A percentile compares a stretch with the other conserved stretches of the same genome.
phyloP scores from a whole-genome alignment of 306 rosid species.

The Parietaria judaica region DNA sequence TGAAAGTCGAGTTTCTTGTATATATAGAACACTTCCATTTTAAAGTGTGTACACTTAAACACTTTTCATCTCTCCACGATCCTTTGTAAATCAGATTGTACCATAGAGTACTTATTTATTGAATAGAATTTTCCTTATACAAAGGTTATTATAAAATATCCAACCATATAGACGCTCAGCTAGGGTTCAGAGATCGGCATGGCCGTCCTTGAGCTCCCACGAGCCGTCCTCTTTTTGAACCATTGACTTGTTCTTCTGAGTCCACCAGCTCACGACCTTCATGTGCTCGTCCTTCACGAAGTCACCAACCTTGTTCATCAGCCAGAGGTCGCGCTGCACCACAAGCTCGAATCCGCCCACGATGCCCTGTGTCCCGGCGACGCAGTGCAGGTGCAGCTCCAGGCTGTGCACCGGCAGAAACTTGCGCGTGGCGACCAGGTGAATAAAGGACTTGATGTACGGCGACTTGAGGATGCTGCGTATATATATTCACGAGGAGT shows the following conservation, averaged over 20 bases:
- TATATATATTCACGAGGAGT: too few relatives aligned
- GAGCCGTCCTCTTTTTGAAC: constrained; percentile 10
- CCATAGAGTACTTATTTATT: too few relatives aligned
- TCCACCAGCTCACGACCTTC: constrained; percentile 7
- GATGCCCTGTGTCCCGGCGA: background rate
- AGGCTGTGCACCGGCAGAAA: background rate
- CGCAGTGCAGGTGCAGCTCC: constrained; percentile 10
- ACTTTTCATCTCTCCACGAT: too few relatives aligned
- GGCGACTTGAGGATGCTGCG: background rate
- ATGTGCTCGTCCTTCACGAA: constrained; percentile 11
- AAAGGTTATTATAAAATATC: too few relatives aligned
- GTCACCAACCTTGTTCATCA: constrained; percentile 9
- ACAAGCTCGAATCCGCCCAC: background rate
- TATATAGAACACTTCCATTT: too few relatives aligned
- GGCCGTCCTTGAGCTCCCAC: constrained; percentile 16
- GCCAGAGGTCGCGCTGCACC: constrained; percentile 2
- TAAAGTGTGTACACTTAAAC: too few relatives aligned
- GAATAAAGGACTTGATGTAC: background rate
- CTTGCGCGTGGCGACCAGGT: background rate
- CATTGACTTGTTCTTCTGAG: constrained; percentile 17
- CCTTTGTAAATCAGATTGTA: too few relatives aligned
- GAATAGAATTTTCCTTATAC: too few relatives aligned
- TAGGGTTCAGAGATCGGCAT: background rate
- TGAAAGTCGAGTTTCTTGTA: too few relatives aligned
- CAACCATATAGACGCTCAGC: background rate